Percentiles rank a stretch among this genome's conserved stretches.
Conservation (phyloP, 2,329 filamentous ascomycete species). For the Colletotrichum theobromicola region DNA sequence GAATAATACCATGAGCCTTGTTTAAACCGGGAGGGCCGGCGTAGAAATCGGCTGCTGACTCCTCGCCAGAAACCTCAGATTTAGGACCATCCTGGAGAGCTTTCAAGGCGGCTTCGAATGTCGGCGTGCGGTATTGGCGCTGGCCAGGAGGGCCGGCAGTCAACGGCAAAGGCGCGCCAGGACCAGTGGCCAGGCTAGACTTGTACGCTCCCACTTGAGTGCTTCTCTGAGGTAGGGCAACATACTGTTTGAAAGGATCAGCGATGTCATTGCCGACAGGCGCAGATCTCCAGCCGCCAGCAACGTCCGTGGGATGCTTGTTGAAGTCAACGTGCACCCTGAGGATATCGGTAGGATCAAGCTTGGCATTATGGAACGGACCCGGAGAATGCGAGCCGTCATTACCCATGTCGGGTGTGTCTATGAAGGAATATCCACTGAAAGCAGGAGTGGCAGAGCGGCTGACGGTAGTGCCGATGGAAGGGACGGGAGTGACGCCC, state of each 20-base stretch:
- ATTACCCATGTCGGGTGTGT: not conserved
- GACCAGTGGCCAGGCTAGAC: conserved; percentile 33
- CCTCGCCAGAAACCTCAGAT: conserved; percentile 26
- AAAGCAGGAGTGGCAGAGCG: conserved; percentile 13
- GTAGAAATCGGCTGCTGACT: conserved; percentile 23
- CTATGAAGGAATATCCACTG: not conserved
- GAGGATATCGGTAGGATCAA: not conserved
- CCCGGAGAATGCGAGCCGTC: conserved; percentile 1
- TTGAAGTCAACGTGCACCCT: not conserved
- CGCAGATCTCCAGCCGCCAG: not conserved
- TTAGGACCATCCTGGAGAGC: conserved; percentile 33
- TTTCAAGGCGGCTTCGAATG: conserved; percentile 43
- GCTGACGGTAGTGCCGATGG: conserved; percentile 21
- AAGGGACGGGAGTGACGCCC: conserved; percentile 12
- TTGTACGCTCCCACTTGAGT: conserved; percentile 20
- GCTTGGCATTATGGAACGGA: not conserved
- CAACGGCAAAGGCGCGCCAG: conserved; percentile 53
- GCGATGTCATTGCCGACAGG: conserved; percentile 1
- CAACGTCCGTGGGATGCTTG: not conserved
- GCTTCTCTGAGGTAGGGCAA: not conserved
- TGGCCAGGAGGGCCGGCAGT: conserved; percentile 61
- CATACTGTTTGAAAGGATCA: not conserved
- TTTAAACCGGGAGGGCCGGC: conserved; percentile 27
- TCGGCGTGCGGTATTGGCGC: conserved; percentile 52
- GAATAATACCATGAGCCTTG: not conserved